Percentiles rank a stretch among this genome's conserved stretches.
Evolutionary conservation across 208 protist genomes (phyloP).

Genomic region (Leishmania mexicana): DNA sequence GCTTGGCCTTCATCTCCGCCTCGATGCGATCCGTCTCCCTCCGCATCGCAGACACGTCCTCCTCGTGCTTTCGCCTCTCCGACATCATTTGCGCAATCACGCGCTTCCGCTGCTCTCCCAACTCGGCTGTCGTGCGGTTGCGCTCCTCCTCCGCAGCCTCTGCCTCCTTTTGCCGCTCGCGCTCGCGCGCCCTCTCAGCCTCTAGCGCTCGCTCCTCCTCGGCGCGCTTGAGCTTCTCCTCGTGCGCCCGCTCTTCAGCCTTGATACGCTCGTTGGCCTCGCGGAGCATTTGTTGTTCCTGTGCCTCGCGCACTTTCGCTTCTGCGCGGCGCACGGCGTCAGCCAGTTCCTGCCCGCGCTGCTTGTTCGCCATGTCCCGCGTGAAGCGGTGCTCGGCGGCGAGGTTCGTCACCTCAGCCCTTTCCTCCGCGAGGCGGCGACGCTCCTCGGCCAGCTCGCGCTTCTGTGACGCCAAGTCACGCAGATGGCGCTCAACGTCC

Average conservation of each 20-base stretch:
- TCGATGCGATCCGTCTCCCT: conserved; percentile 86
- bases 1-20: conserved; percentile 85
- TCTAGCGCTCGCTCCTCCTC: conserved; percentile 49
- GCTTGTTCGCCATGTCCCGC: conserved; percentile 46
- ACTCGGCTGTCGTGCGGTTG: conserved; percentile 51
- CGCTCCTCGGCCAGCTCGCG: conserved; percentile 69
- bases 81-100: conserved; percentile 66
- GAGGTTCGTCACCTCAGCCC: conserved; percentile 40
- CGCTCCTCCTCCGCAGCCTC: conserved; percentile 55
- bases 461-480: conserved; percentile 72
- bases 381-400: conserved; percentile 50
- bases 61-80: conserved; percentile 68
- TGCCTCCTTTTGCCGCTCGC: conserved; percentile 35
- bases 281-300: conserved; percentile 46
- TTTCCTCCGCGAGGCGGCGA: conserved; percentile 57
- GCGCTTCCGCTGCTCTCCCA: conserved; percentile 61
- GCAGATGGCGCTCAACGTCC: conserved; percentile 75
- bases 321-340: conserved; percentile 65
- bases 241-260: conserved; percentile 38
- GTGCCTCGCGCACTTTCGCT: conserved; percentile 62
- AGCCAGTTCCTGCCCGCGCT: conserved; percentile 66
- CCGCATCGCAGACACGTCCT: conserved; percentile 79
- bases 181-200: conserved; percentile 44
- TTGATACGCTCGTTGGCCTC: conserved; percentile 44
- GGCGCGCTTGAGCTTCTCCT: conserved; percentile 41